phyloP scores from a whole-genome alignment of 164 flowering plant species.

The Stephania cephalantha region DNA sequence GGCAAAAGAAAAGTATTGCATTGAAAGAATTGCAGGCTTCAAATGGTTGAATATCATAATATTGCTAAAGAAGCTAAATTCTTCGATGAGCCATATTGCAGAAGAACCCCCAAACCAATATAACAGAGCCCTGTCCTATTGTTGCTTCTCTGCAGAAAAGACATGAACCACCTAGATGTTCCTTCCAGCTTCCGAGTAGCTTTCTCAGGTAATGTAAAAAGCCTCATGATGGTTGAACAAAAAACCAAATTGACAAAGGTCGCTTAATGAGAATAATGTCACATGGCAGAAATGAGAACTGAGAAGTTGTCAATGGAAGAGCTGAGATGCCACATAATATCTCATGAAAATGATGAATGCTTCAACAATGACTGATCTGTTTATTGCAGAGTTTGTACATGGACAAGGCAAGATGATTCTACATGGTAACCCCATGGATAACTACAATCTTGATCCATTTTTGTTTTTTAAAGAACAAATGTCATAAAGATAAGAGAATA shows the following conservation, averaged over 20 bases:
- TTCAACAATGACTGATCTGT: not conserved
- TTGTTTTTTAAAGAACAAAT: no score
- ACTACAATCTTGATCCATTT: no score
- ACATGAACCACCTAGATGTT: no score
- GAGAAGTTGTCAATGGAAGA: not conserved
- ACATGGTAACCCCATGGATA: not conserved
- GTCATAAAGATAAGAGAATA: no score
- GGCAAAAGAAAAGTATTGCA: not conserved
- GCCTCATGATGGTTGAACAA: no score
- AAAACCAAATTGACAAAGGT: no score
- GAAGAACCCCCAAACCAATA: not conserved
- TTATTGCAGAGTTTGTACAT: not conserved
- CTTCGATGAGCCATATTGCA: not conserved
- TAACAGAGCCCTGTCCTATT: no score
- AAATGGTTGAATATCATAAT: not conserved
- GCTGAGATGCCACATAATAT: not conserved
- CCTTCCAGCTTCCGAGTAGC: no score
- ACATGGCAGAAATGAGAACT: not conserved
- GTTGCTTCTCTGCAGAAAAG: no score
- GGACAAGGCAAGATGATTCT: not conserved
- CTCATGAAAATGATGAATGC: not conserved
- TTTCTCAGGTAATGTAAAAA: no score
- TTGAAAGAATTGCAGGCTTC: not conserved
- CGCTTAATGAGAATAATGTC: no score
- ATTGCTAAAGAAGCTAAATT: not conserved